A percentile compares a stretch with the other conserved stretches of the same genome.
Conservation (phyloP, 257 asterid genomes). For the Gynochthodes officinalis region DNA sequence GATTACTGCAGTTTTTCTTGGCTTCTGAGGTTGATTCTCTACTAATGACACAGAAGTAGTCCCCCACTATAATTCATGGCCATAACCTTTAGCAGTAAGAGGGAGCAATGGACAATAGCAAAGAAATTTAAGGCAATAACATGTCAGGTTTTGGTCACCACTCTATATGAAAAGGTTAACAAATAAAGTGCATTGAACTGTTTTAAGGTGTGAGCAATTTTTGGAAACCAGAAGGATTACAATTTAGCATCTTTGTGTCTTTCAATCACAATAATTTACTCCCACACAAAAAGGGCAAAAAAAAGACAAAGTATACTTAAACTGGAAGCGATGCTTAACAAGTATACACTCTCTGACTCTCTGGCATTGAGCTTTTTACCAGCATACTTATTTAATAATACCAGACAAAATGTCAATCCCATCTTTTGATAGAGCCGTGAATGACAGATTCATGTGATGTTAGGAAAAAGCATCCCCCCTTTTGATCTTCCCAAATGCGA, state of each 20-base stretch:
- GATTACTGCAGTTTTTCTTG: too few relatives aligned
- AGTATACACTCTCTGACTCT: neutral
- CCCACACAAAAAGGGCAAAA: neutral
- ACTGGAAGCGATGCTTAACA: neutral
- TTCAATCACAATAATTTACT: slow-evolving; percentile 7
- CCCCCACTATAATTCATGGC: too few relatives aligned
- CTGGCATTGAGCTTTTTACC: neutral
- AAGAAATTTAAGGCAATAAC: neutral
- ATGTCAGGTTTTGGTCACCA: neutral
- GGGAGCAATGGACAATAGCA: too few relatives aligned
- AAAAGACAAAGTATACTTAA: neutral
- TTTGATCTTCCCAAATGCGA: too few relatives aligned
- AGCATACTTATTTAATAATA: neutral
- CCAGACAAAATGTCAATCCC: neutral
- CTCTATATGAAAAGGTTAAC: neutral
- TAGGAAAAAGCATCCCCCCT: neutral
- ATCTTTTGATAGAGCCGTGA: slow-evolving; percentile 2
- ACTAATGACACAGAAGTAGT: neutral
- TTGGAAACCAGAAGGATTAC: neutral
- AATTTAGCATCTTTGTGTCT: neutral
- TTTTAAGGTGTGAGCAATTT: neutral
- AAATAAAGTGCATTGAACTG: neutral
- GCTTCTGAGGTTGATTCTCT: neutral
- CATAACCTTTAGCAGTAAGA: too few relatives aligned
- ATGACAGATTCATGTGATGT: neutral